Percentiles rank a stretch among this genome's conserved stretches.
These are phyloP conservation scores for Corchorus olitorius DNA, from an alignment of 345 rosid species.

Conservation along the genomic window DNA sequence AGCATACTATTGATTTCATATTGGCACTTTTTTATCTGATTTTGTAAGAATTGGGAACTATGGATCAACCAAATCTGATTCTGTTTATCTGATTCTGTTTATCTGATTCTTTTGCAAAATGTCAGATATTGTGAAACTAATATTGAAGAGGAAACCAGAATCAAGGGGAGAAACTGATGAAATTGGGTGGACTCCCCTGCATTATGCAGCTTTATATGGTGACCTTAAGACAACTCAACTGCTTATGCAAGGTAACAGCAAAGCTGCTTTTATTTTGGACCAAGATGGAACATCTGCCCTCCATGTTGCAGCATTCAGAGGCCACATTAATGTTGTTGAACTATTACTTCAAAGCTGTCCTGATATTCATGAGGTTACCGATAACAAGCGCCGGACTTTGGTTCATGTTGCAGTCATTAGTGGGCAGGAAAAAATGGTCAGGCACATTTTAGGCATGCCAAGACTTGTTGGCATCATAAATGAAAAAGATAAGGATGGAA, in stretches of 20 bases:
- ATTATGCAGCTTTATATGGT: slow-evolving; percentile 29
- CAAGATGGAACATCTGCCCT: slow-evolving; percentile 30
- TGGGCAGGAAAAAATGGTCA: slow-evolving; percentile 24
- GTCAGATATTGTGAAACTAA: slow-evolving; percentile 22
- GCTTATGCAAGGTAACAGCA: not conserved
- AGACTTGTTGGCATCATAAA: slow-evolving; percentile 30
- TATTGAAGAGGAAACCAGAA: slow-evolving; percentile 23
- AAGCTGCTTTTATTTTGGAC: slow-evolving; percentile 16
- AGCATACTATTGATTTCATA: not conserved
- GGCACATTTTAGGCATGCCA: slow-evolving; percentile 19
- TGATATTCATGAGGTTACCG: slow-evolving; percentile 16
- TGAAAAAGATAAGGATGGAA: slow-evolving; percentile 36
- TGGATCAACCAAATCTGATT: too few relatives aligned
- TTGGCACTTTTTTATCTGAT: not conserved
- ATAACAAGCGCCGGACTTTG: slow-evolving; percentile 25
- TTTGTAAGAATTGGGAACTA: not conserved
- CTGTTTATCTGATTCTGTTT: not conserved
- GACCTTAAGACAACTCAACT: slow-evolving; percentile 25
- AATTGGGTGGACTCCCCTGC: slow-evolving; percentile 34
- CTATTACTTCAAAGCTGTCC: slow-evolving; percentile 20
- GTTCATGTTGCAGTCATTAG: slow-evolving; percentile 36
- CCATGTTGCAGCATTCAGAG: slow-evolving; percentile 28
- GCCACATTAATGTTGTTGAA: slow-evolving; percentile 19
- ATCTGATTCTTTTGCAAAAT: not conserved
- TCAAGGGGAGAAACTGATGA: slow-evolving; percentile 21